Evolutionary conservation across 1,284 basidiomycete genomes (phyloP).

Genomic region (Ustilago xerochloae): DNA sequence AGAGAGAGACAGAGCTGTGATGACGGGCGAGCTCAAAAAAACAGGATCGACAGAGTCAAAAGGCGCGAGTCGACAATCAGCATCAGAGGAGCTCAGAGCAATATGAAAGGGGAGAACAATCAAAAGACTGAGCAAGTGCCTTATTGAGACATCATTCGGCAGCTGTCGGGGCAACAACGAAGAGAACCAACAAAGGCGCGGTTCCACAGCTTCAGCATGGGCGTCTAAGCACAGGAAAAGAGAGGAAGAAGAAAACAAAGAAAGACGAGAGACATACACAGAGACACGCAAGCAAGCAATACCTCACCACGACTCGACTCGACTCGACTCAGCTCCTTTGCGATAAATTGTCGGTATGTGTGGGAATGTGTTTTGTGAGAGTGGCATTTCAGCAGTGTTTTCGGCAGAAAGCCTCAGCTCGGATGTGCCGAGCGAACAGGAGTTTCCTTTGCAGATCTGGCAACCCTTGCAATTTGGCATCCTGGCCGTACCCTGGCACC

Average conservation of each 20-base stretch:
- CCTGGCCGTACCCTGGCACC: too few relatives aligned
- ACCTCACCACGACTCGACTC: background rate
- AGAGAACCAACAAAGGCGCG: too few relatives aligned
- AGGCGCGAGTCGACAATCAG: background rate
- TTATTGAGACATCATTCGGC: too few relatives aligned
- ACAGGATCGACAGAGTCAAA: background rate
- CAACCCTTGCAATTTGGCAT: too few relatives aligned
- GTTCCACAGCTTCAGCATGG: too few relatives aligned
- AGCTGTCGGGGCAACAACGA: too few relatives aligned
- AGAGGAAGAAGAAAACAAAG: background rate
- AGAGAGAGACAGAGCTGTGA: background rate
- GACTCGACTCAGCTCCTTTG: too few relatives aligned
- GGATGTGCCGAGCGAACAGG: slow-evolving; percentile 1
- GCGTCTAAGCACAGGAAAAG: background rate
- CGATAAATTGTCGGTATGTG: too few relatives aligned
- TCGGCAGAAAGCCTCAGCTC: background rate
- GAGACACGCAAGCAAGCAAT: background rate
- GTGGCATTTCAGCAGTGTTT: background rate
- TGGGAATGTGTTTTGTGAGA: slow-evolving; percentile 2
- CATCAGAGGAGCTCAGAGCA: background rate
- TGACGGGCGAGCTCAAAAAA: slow-evolving; percentile 5
- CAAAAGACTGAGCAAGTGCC: background rate
- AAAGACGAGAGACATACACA: slow-evolving; percentile 3
- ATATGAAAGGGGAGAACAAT: background rate
- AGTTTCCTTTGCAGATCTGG: too few relatives aligned